These are phyloP conservation scores for Ballota nigra DNA, from an alignment of 257 asterid species.

Conservation along the genomic window DNA sequence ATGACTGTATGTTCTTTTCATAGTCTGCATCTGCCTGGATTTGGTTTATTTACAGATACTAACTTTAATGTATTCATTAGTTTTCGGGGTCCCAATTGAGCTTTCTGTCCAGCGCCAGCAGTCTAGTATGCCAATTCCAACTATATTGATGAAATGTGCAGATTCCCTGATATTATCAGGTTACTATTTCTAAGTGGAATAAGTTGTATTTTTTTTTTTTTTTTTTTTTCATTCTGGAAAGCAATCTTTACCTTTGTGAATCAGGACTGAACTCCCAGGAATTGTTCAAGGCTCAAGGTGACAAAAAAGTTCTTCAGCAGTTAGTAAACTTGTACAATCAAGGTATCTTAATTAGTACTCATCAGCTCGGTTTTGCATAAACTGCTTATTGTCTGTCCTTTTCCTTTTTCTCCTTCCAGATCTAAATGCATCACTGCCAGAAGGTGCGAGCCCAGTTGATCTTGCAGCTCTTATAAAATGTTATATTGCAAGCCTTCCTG, in stretches of 20 bases:
- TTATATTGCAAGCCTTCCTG: conserved; percentile 88
- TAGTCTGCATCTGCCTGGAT: background rate
- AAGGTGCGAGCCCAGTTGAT: conserved; percentile 59
- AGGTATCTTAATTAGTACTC: conserved; percentile 43
- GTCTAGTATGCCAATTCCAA: conserved; percentile 67
- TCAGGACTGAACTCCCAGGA: conserved; percentile 70
- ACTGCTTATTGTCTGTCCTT: conserved; percentile 6
- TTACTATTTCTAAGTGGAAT: conserved; percentile 29
- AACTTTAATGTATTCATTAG: conserved; percentile 35
- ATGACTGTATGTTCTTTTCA: conserved; percentile 2
- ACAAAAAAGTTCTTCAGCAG: conserved; percentile 63
- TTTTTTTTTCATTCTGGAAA: conserved; percentile 10
- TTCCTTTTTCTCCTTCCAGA: conserved; percentile 40
- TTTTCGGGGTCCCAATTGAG: conserved; percentile 85
- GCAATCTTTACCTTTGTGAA: conserved; percentile 16
- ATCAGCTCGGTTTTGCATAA: background rate
- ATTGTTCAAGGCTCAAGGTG: conserved; percentile 81
- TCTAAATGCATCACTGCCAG: conserved; percentile 68
- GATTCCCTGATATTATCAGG: conserved; percentile 91
- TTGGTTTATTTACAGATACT: conserved; percentile 3
- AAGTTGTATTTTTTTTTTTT: too few relatives aligned
- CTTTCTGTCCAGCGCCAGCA: conserved; percentile 71
- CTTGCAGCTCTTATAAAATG: conserved; percentile 83
- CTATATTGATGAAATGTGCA: conserved; percentile 68
- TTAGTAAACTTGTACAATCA: conserved; percentile 75